Percentiles rank a stretch among this genome's conserved stretches.
phyloP scores from a whole-genome alignment of 306 rosid genomes.

The Ceratonia siliqua region DNA sequence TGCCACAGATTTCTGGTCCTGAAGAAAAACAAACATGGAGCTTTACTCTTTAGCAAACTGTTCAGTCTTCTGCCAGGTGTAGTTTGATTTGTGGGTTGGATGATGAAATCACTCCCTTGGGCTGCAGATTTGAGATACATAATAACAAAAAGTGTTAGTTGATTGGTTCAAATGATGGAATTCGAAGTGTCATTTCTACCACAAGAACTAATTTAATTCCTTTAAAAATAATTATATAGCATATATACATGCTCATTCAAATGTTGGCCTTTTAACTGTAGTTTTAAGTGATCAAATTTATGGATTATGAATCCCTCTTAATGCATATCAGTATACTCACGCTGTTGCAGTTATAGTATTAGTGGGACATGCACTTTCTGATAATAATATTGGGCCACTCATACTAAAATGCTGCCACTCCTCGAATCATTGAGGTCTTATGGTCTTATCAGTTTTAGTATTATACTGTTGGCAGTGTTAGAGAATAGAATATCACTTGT shows the following conservation, averaged over 20 bases:
- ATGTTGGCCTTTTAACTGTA: background rate
- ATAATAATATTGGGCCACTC: background rate
- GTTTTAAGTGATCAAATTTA: background rate
- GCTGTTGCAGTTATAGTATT: background rate
- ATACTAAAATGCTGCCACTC: background rate
- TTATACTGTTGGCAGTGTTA: slow-evolving; percentile 8
- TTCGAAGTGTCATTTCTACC: background rate
- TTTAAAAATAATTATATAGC: background rate
- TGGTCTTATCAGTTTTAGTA: background rate
- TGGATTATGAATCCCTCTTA: background rate
- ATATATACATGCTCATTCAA: background rate
- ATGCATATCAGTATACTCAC: background rate
- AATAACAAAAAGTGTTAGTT: background rate
- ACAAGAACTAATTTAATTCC: background rate
- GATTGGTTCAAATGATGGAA: background rate
- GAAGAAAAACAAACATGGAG: background rate
- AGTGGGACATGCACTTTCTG: background rate
- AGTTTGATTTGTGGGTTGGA: background rate
- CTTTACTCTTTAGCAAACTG: background rate
- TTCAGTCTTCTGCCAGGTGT: background rate
- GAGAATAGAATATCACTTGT: background rate
- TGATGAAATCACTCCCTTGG: background rate
- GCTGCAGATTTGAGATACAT: background rate
- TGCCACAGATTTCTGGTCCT: background rate
- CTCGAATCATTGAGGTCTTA: background rate